phyloP scores from a whole-genome alignment of 2,329 filamentous ascomycete species.

The Stemphylium beticola region DNA sequence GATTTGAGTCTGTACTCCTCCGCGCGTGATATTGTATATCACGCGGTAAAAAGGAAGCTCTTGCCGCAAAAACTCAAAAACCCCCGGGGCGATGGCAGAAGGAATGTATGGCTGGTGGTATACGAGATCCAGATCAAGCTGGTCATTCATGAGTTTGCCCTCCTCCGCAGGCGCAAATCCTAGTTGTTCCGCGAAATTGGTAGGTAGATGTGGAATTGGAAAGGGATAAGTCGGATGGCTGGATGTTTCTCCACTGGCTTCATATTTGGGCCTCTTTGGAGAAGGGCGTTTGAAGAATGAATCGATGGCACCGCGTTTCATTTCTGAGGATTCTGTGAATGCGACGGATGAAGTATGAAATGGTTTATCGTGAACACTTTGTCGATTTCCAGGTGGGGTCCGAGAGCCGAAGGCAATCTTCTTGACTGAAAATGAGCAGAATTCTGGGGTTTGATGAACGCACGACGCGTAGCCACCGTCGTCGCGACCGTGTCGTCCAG shows the following conservation, averaged over 20 bases:
- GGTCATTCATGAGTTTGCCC: conserved; percentile 66
- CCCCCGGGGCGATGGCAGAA: conserved; percentile 58
- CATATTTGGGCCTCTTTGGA: conserved; percentile 50
- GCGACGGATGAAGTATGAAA: not conserved
- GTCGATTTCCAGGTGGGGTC: not conserved
- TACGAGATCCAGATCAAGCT: conserved; percentile 73
- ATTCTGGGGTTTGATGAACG: no score
- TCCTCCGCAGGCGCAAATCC: conserved; percentile 58
- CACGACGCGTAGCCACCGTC: no score
- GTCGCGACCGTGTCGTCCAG: no score
- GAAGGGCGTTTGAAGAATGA: conserved; percentile 66
- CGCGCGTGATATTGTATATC: conserved; percentile 73
- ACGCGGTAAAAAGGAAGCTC: conserved; percentile 79
- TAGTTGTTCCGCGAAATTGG: conserved; percentile 50
- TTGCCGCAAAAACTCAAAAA: conserved; percentile 75
- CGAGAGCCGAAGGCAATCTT: no score
- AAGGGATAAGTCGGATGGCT: conserved; percentile 61
- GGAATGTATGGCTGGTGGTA: conserved; percentile 79
- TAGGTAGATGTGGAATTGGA: conserved; percentile 57
- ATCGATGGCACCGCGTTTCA: conserved; percentile 69
- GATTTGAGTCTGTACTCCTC: conserved; percentile 67
- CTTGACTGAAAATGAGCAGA: no score
- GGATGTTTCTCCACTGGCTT: conserved; percentile 38
- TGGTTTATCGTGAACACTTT: not conserved
- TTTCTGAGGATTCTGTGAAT: not conserved